These are phyloP conservation scores for Eragrostis curvula DNA, from an alignment of 176 grass and related monocot genomes.

Conservation along the genomic window DNA sequence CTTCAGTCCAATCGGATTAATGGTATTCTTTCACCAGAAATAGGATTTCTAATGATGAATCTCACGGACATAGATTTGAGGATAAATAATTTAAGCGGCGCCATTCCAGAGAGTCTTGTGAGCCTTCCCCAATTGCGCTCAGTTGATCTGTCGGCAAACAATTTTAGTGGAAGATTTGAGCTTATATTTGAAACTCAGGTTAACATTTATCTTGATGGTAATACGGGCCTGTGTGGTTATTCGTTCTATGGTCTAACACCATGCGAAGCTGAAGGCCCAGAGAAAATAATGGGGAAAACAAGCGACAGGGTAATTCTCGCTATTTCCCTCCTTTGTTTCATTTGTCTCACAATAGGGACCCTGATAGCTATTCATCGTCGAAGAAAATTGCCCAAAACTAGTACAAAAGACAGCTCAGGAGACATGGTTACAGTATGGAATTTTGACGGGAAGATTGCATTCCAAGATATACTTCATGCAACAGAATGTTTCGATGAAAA, in stretches of 20 bases:
- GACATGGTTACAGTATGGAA: constrained; percentile 29
- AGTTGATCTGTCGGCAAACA: constrained; percentile 3
- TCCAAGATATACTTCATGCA: constrained; percentile 18
- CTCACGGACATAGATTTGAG: constrained; percentile 1
- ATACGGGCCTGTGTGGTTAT: background rate
- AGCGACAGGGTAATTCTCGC: no score
- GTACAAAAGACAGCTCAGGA: background rate
- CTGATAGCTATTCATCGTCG: background rate
- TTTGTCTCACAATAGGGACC: background rate
- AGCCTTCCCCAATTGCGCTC: accelerated
- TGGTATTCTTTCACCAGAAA: background rate
- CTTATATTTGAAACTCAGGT: no score
- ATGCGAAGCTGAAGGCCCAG: background rate
- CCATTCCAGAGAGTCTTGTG: background rate
- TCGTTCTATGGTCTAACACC: background rate
- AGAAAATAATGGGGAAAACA: accelerated
- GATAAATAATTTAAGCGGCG: constrained; percentile 30
- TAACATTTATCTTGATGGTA: no score
- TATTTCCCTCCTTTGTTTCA: background rate
- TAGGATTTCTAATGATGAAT: constrained; percentile 1
- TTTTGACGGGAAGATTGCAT: constrained; percentile 7
- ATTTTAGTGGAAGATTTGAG: background rate
- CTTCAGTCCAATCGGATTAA: background rate
- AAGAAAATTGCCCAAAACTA: background rate
- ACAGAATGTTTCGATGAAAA: constrained; percentile 45